Percentiles rank a stretch among this genome's conserved stretches.
phyloP scores from a whole-genome alignment of 75 land plant genomes.

The Cunninghamia lanceolata region DNA sequence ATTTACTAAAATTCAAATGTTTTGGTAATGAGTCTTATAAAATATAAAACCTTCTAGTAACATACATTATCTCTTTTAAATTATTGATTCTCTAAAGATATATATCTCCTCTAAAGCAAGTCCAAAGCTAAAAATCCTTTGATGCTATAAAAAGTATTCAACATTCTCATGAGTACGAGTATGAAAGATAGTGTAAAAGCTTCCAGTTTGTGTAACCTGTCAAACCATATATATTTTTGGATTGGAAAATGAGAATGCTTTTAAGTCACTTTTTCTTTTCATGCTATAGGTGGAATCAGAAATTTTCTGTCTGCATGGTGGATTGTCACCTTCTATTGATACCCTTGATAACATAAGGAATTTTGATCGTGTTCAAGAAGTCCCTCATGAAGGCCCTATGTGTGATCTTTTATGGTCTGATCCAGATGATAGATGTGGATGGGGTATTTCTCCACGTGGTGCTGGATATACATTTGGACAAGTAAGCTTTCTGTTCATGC shows the following conservation, averaged over 20 bases:
- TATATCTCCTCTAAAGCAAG: not conserved
- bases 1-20: not conserved
- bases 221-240: not conserved
- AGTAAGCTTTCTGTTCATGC: slow-evolving; percentile 26
- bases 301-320: slow-evolving; percentile 94
- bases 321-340: slow-evolving; percentile 91
- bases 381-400: slow-evolving; percentile 95
- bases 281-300: slow-evolving; percentile 80
- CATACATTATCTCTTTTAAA: not conserved
- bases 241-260: not conserved
- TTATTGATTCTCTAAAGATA: not conserved
- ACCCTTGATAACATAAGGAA: slow-evolving; percentile 90
- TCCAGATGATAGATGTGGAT: slow-evolving; percentile 97
- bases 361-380: slow-evolving; percentile 96
- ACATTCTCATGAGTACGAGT: not conserved
- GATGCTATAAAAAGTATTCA: no score
- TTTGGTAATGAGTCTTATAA: not conserved
- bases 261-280: not conserved
- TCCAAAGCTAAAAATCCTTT: not conserved
- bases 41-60: not conserved
- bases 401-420: slow-evolving; percentile 93
- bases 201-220: not conserved
- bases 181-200: not conserved
- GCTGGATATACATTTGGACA: slow-evolving; percentile 96
- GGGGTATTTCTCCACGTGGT: slow-evolving; percentile 97